Percentiles rank a stretch among this genome's conserved stretches.
phyloP scores from a whole-genome alignment of 148 eudicot species.

The Nepenthes gracilis region DNA sequence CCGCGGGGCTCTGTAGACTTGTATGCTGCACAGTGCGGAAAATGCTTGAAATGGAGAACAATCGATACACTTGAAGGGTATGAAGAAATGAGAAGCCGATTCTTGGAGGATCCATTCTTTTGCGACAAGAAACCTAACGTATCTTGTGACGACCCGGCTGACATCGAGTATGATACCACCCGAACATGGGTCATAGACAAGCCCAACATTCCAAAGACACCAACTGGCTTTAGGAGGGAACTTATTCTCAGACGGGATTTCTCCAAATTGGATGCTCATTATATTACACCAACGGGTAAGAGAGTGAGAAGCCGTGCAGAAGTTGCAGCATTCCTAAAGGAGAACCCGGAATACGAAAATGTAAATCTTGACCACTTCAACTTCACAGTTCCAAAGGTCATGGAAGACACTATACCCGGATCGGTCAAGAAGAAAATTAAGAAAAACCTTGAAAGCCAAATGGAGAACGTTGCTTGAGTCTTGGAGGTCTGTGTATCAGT shows the following conservation, averaged over 20 bases:
- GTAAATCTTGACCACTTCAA: conserved; percentile 39
- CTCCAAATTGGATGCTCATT: conserved; percentile 61
- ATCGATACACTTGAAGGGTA: conserved; percentile 53
- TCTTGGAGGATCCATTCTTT: conserved; percentile 45
- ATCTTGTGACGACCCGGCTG: conserved; percentile 58
- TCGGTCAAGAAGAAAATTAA: conserved; percentile 21
- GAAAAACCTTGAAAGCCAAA: not conserved
- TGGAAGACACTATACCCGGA: conserved; percentile 46
- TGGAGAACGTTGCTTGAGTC: not conserved
- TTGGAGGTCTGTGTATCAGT: not conserved
- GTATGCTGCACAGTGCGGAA: conserved; percentile 62
- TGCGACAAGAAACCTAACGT: conserved; percentile 49
- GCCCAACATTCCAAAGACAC: conserved; percentile 69
- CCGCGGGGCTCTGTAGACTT: not conserved
- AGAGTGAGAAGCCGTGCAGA: conserved; percentile 32
- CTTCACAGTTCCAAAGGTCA: conserved; percentile 52
- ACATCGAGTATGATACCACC: conserved; percentile 50
- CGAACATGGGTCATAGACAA: conserved; percentile 69
- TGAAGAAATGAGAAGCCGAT: conserved; percentile 53
- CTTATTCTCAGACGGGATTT: conserved; percentile 53
- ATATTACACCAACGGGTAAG: conserved; percentile 46
- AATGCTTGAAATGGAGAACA: conserved; percentile 75
- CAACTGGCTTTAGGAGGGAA: conserved; percentile 50
- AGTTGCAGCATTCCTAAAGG: conserved; percentile 29
- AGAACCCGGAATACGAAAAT: conserved; percentile 33